Base-by-base conservation (phyloP, 2,329 filamentous ascomycete species). In the Pseudopithomyces maydicus region DNA sequence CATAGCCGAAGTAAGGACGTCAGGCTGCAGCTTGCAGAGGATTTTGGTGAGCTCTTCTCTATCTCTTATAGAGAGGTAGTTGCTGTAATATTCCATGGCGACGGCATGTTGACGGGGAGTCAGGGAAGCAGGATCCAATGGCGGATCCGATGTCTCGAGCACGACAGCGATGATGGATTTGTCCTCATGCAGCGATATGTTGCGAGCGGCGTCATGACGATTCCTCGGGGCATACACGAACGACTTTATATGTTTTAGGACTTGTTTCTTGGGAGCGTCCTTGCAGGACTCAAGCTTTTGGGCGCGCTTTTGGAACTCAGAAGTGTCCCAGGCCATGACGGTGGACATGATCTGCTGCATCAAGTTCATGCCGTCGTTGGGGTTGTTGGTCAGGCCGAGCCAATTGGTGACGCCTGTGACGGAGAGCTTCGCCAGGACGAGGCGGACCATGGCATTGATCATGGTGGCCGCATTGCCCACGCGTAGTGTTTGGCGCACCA, bases 391-490 rank as follows among this genome's bases (percentile, higher is more conserved):
- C 38, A 91, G 72, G 0, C 91, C 90, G 11, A 93, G 83, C 88
- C 89, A 94, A 71, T 92, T 93, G 4, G 90, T 91, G 49, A 94
- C 77, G 7, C 86, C 86, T 1, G 86, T 87, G 4, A 94, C 80
- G 62, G 89, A 90, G 55, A 92, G 78, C 76, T 95, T 95, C n/a
- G 90, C 87, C 14, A 95, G 81, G 15, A 93, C 81, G 15, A 94
- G 78, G 52, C 82, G 84, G 72, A 90, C 83, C 82, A 94, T 88
- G 56, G 83, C 90, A 67, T 84, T 90, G 54, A 94, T 88, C 90
- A 95, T 93, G 19, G 87, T 90, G 1, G 90, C 90, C 0, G 90
- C 90, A 70, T 94, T 95, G 6, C 90, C 89, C 14, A 93, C 82
- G 39, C 86, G 85, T 3, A 95, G 78, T 0, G 90, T 91, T 72